Conservation (phyloP, 805 yeast genomes). For the Sporopachydermia quercuum region DNA sequence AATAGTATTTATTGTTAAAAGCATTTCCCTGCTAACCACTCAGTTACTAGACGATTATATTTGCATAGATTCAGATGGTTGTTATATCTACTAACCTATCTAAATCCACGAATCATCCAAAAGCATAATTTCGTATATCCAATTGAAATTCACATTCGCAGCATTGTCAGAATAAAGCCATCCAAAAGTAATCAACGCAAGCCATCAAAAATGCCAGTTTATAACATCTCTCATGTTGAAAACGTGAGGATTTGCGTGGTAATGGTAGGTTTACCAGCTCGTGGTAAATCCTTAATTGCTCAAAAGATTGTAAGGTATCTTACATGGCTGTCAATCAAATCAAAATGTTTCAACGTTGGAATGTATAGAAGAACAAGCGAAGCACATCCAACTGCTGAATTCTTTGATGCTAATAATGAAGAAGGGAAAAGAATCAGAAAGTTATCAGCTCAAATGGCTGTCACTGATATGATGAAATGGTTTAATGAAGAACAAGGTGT, state of each 20-base stretch:
- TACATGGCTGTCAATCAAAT: constrained; percentile 79
- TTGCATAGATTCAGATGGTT: too few relatives aligned
- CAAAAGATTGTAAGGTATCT: constrained; percentile 87
- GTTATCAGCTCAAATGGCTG: constrained; percentile 58
- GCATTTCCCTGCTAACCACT: too few relatives aligned
- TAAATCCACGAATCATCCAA: too few relatives aligned
- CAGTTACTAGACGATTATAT: too few relatives aligned
- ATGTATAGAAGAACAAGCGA: constrained; percentile 56
- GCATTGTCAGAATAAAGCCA: too few relatives aligned
- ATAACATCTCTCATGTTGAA: constrained; percentile 33
- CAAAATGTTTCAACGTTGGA: constrained; percentile 85
- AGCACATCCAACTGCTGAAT: constrained; percentile 57
- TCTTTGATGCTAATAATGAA: constrained; percentile 53
- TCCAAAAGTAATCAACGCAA: too few relatives aligned
- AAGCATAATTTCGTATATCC: too few relatives aligned
- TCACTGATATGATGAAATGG: constrained; percentile 77
- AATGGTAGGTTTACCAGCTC: constrained; percentile 78
- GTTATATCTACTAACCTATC: too few relatives aligned
- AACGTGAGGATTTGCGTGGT: constrained; percentile 72
- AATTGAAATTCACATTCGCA: too few relatives aligned
- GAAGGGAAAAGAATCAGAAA: constrained; percentile 50
- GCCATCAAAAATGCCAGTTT: constrained; percentile 22
- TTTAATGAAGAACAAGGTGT: constrained; percentile 64
- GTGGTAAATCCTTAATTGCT: constrained; percentile 91
- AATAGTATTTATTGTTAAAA: too few relatives aligned